Evolutionary conservation across 2,329 filamentous ascomycete species (phyloP).

Genomic region (Penicillium polonicum): DNA sequence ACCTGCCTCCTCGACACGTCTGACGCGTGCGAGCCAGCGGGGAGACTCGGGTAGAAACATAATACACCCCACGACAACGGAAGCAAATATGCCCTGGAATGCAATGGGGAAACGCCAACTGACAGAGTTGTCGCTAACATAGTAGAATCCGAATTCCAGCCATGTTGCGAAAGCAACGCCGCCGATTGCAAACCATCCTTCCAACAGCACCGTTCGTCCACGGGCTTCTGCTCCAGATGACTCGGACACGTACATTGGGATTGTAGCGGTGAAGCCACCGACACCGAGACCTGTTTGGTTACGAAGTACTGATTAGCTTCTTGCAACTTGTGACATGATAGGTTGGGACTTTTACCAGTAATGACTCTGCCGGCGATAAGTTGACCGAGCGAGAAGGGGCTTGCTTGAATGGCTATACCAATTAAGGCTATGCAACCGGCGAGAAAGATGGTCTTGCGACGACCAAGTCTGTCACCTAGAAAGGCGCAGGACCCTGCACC

Average conservation of each 20-base stretch:
- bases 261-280: constrained; percentile 26
- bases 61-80: constrained; percentile 23
- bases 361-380: constrained; percentile 16
- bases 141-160: constrained; percentile 43
- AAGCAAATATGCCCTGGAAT: constrained; percentile 38
- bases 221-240: constrained; percentile 17
- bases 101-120: constrained; percentile 34
- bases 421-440: constrained; percentile 18
- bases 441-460: constrained; percentile 18
- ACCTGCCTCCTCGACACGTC: constrained; percentile 48
- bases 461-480: constrained; percentile 21
- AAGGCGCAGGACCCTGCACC: constrained; percentile 16
- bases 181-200: constrained; percentile 22
- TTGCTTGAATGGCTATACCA: constrained; percentile 19
- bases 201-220: constrained; percentile 20
- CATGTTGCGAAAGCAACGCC: constrained; percentile 34
- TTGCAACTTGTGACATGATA: not conserved
- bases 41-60: constrained; percentile 51
- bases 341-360: constrained; percentile 8
- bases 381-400: constrained; percentile 9
- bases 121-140: constrained; percentile 32
- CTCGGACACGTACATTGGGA: constrained; percentile 27
- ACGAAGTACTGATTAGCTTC: not conserved
- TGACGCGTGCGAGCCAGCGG: constrained; percentile 53
- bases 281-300: constrained; percentile 21